phyloP scores from a whole-genome alignment of 805 yeast species.

The Candida xiaguanensis region DNA sequence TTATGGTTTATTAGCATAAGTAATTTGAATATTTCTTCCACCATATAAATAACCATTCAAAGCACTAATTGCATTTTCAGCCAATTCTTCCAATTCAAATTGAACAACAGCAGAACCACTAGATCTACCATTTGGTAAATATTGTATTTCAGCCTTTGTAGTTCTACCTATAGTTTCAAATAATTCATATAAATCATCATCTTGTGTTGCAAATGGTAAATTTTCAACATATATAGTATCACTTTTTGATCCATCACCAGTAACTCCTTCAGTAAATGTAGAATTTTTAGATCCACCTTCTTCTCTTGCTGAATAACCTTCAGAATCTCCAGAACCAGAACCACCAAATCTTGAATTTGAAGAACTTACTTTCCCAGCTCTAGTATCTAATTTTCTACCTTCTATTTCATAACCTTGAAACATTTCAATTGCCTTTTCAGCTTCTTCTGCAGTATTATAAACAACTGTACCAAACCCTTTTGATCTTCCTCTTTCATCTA shows the following conservation, averaged over 20 bases:
- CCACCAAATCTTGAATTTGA: constrained; percentile 8
- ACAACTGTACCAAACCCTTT: constrained; percentile 84
- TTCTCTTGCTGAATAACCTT: constrained; percentile 2
- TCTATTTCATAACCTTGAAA: constrained; percentile 68
- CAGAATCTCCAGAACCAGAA: constrained; percentile 9
- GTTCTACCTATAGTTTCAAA: constrained; percentile 83
- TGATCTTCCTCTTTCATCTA: constrained; percentile 67
- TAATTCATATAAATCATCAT: constrained; percentile 77
- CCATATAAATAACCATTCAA: constrained; percentile 83
- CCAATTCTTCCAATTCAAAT: constrained; percentile 61
- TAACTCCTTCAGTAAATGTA: constrained; percentile 64
- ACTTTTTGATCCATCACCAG: constrained; percentile 52
- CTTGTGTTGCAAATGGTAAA: constrained; percentile 86
- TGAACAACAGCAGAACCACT: constrained; percentile 85
- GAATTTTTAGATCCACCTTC: constrained; percentile 29
- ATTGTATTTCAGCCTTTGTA: constrained; percentile 70
- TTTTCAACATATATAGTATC: constrained; percentile 62
- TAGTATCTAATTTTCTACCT: constrained; percentile 77
- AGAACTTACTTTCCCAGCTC: constrained; percentile 49
- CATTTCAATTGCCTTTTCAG: constrained; percentile 62
- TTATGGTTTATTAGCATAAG: constrained; percentile 51
- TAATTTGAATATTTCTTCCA: constrained; percentile 63
- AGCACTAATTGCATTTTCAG: constrained; percentile 71
- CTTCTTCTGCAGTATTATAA: constrained; percentile 63
- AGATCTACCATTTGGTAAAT: constrained; percentile 58